phyloP scores from a whole-genome alignment of 805 yeast genomes.

The Candida golubevii region DNA sequence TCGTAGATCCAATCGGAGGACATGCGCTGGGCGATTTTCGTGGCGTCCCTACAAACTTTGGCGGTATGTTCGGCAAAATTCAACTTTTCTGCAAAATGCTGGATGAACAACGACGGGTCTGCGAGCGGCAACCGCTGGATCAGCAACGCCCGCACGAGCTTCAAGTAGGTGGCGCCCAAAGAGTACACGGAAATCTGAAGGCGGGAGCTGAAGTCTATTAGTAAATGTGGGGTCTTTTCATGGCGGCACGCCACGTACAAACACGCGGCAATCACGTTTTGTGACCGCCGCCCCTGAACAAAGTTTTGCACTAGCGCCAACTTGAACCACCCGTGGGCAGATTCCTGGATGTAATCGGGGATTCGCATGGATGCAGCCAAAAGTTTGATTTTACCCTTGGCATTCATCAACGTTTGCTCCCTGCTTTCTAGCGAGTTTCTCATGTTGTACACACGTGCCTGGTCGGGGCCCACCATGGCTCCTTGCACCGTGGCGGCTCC shows the following conservation, averaged over 20 bases:
- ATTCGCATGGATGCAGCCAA: constrained; percentile 76
- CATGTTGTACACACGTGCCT: constrained; percentile 67
- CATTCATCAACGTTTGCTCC: constrained; percentile 84
- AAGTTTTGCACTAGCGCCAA: constrained; percentile 83
- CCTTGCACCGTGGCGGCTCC: constrained; percentile 98
- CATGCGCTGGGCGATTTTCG: constrained; percentile 84
- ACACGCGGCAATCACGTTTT: constrained; percentile 93
- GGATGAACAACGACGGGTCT: constrained; percentile 91
- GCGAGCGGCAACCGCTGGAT: constrained; percentile 78
- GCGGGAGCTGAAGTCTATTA: constrained; percentile 89
- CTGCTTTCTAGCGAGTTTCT: constrained; percentile 77
- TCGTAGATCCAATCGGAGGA: constrained; percentile 92
- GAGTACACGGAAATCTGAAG: constrained; percentile 89
- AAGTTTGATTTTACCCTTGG: constrained; percentile 69
- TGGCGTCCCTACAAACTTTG: constrained; percentile 84
- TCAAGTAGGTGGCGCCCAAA: constrained; percentile 91
- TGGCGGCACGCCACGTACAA: constrained; percentile 91
- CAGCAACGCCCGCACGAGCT: constrained; percentile 82
- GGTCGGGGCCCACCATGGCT: constrained; percentile 85
- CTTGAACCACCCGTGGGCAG: constrained; percentile 86
- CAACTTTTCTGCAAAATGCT: constrained; percentile 85
- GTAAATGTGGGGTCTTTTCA: constrained; percentile 88
- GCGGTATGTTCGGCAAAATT: constrained; percentile 71
- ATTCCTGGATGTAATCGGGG: constrained; percentile 79
- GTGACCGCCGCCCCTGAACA: constrained; percentile 96